phyloP scores from a whole-genome alignment of 2,329 filamentous ascomycete genomes.

The Grosmannia clavigera region DNA sequence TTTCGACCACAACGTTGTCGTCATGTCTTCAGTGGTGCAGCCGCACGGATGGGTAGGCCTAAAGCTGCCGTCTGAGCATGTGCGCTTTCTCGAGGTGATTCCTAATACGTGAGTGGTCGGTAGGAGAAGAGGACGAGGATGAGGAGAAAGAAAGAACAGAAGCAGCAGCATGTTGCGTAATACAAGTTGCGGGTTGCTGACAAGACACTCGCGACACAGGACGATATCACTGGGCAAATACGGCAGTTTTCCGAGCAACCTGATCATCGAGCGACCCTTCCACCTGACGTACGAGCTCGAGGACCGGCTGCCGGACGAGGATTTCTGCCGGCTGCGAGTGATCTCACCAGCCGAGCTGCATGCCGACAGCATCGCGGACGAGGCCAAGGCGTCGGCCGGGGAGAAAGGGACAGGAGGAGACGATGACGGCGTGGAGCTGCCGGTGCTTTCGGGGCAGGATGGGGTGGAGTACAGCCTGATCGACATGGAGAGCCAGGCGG shows the following conservation, averaged over 20 bases:
- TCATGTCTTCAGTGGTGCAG: conserved; percentile 27
- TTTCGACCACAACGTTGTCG: no score
- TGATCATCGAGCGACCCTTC: conserved; percentile 82
- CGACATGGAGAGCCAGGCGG: conserved; percentile 31
- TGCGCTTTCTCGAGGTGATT: conserved; percentile 43
- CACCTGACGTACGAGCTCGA: conserved; percentile 84
- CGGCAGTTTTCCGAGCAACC: conserved; percentile 77
- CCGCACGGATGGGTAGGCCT: conserved; percentile 50
- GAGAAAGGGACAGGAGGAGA: conserved; percentile 20
- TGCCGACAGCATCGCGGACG: conserved; percentile 54
- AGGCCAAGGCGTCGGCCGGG: conserved; percentile 14
- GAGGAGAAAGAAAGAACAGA: no score
- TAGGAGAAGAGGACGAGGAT: no score
- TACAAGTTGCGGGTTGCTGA: not conserved
- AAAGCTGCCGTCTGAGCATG: conserved; percentile 44
- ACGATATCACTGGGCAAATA: conserved; percentile 86
- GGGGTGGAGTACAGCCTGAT: conserved; percentile 32
- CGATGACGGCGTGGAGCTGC: not conserved
- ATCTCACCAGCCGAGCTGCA: conserved; percentile 75
- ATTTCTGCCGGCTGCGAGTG: conserved; percentile 59
- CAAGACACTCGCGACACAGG: conserved; percentile 32
- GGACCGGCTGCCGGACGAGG: conserved; percentile 53
- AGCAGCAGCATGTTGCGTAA: not conserved
- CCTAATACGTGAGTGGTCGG: conserved; percentile 43
- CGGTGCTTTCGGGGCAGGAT: not conserved